Evolutionary conservation across 1,284 basidiomycete species (phyloP), one percentile per base, ranked within the genome.

Genomic region (Athelia psychrophila): DNA sequence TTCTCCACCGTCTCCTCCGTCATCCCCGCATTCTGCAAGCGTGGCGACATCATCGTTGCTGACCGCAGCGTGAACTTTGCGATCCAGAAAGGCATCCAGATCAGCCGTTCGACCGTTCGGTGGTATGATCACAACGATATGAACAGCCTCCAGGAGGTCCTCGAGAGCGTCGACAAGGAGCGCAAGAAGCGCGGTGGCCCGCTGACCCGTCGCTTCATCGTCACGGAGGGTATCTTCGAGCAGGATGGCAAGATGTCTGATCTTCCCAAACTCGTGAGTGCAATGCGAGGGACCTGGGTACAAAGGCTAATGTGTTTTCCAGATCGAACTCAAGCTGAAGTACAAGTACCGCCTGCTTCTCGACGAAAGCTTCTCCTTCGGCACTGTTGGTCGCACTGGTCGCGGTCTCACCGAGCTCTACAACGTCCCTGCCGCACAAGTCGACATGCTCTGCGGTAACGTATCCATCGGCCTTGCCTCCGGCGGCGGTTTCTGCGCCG

Each of bases 41-140:
- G 97, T 58, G 95, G 95, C 3, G 97, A 99, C 64, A 87, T 98
- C 62, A 96, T 99, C 64, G 91, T 99, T n/a, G 95, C 94, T 2
- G 97, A 99, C 69, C 85, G 93, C 25, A 86, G 88, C 38, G 88
- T 96, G 61, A 97, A 93, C 71, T 95, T 98, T 71, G 86, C 93
- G 20, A 93, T 98, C 56, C 95, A 98, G 70, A 97, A 96, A 69
- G 97, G 95, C n/a, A 85, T 99, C 27, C 91, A 98, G 69, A 93
- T 98, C 56, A 94, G 91, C 30, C 89, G 97, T 48, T 94, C 89
- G 19, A 95, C 90, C 1, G 84, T 98, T 47, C 84, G 90, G 44
- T 99, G 94, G 94, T 99, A 87, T 68, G 94, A 98, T 59, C 96
- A 99, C 70, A 96, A 97, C 64, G 93, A 98, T 67, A 80, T 95